Conservation (phyloP, 208 protist genomes). For the Trypanosoma boissoni region DNA sequence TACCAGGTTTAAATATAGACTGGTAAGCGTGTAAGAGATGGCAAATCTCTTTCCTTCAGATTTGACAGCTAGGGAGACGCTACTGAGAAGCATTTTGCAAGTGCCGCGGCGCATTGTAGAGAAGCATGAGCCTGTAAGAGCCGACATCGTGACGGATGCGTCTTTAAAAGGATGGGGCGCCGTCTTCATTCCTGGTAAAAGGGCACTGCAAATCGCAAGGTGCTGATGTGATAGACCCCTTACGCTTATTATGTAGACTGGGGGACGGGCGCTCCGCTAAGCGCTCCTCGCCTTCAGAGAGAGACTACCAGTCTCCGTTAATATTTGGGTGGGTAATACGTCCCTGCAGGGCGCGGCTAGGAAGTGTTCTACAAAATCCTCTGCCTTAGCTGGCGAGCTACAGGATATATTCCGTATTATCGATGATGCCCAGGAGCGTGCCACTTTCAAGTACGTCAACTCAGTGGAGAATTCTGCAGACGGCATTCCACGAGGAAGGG, state of each 20-base stretch:
- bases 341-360: neutral
- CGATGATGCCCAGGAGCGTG: neutral
- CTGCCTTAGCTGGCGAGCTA: neutral
- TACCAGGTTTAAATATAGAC: neutral
- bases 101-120: too few species aligned
- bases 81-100: neutral
- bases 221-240: neutral
- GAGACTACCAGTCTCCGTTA: neutral
- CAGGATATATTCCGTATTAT: neutral
- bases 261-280: slow-evolving; percentile 4
- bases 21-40: neutral
- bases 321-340: neutral
- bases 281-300: neutral
- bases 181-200: slow-evolving; percentile 2
- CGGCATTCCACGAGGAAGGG: neutral
- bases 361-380: neutral
- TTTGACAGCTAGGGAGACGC: neutral
- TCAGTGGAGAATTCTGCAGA: neutral
- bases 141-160: slow-evolving; percentile 12
- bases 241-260: slow-evolving; percentile 7
- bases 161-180: slow-evolving; percentile 16
- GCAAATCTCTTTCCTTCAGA: neutral
- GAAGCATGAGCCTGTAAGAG: too few species aligned
- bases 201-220: neutral
- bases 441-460: neutral